A percentile compares a stretch with the other conserved stretches of the same genome.
Conservation (phyloP, 768 basidiomycete species). For the Leucocoprinus leucothites region DNA sequence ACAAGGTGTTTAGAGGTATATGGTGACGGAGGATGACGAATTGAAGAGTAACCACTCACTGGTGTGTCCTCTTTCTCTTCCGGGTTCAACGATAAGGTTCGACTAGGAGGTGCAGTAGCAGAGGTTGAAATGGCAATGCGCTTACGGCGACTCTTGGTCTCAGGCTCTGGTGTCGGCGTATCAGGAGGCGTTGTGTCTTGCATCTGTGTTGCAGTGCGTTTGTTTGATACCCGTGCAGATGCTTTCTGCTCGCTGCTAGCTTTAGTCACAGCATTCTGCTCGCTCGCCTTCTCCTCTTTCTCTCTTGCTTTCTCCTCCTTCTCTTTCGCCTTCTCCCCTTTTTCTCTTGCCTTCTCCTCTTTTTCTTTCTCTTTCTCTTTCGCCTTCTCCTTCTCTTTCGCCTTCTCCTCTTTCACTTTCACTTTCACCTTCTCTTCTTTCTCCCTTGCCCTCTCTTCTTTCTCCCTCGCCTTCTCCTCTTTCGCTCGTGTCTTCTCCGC, state of each 20-base stretch:
- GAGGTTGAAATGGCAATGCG: slow-evolving; percentile 2
- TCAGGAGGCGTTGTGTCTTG: slow-evolving; percentile 52
- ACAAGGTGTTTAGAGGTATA: slow-evolving; percentile 3
- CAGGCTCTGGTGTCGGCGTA: slow-evolving; percentile 72
- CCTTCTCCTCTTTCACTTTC: not conserved
- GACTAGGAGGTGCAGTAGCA: slow-evolving; percentile 16
- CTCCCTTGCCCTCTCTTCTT: too few species aligned
- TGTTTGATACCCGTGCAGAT: slow-evolving; percentile 33
- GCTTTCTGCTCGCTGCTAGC: slow-evolving; percentile 29
- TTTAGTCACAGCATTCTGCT: not conserved
- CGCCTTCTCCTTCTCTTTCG: not conserved
- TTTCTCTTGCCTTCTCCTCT: too few species aligned
- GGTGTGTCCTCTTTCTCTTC: slow-evolving; percentile 21
- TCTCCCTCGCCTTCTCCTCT: too few species aligned
- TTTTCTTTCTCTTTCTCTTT: not conserved
- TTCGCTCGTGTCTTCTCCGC: too few species aligned
- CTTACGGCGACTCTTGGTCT: slow-evolving; percentile 36
- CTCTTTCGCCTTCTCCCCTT: not conserved
- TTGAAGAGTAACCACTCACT: slow-evolving; percentile 13
- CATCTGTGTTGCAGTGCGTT: slow-evolving; percentile 18
- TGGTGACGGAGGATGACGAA: not conserved
- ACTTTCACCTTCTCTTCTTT: slow-evolving; percentile 9
- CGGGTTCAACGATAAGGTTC: slow-evolving; percentile 16
- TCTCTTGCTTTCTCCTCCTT: not conserved
- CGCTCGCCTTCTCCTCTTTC: not conserved